Evolutionary conservation across 331 rosid genomes (phyloP).

Genomic region (Malus hybrid): DNA sequence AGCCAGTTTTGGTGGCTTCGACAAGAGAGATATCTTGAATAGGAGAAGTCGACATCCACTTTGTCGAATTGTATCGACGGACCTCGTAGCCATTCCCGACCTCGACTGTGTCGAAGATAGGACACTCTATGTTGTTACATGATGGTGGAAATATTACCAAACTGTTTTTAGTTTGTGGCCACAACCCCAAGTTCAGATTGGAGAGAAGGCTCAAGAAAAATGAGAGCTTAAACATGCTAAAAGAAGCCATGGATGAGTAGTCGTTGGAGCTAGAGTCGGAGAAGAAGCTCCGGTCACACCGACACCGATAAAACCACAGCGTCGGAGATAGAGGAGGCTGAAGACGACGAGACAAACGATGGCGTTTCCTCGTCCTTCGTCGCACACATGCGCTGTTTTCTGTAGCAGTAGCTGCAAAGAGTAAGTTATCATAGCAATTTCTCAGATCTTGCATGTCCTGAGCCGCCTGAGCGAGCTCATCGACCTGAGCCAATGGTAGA

Average conservation of each 20-base stretch:
- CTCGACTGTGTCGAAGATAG: constrained; percentile 35
- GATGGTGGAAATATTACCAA: constrained; percentile 35
- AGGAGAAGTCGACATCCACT: constrained; percentile 58
- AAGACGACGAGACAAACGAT: no score
- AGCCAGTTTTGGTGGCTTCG: constrained; percentile 69
- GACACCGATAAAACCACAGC: no score
- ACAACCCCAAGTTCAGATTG: constrained; percentile 13
- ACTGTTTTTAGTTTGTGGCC: constrained; percentile 13
- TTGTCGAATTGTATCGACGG: constrained; percentile 60
- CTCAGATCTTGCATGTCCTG: constrained; percentile 90
- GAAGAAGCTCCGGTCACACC: no score
- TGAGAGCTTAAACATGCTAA: constrained; percentile 31
- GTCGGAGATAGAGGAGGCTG: no score
- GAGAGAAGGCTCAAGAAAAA: constrained; percentile 39
- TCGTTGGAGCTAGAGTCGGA: not conserved
- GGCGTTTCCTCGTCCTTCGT: no score
- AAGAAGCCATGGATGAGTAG: constrained; percentile 31
- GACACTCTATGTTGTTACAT: constrained; percentile 74
- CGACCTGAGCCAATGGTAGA: constrained; percentile 47
- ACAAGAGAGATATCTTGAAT: constrained; percentile 61
- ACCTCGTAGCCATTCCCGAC: constrained; percentile 47
- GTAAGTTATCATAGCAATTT: constrained; percentile 77
- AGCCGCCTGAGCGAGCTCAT: constrained; percentile 72
- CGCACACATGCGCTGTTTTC: constrained; percentile 66
- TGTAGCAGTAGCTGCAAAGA: constrained; percentile 84